Conservation (phyloP, 805 yeast species). For the Geotrichum ghanense region DNA sequence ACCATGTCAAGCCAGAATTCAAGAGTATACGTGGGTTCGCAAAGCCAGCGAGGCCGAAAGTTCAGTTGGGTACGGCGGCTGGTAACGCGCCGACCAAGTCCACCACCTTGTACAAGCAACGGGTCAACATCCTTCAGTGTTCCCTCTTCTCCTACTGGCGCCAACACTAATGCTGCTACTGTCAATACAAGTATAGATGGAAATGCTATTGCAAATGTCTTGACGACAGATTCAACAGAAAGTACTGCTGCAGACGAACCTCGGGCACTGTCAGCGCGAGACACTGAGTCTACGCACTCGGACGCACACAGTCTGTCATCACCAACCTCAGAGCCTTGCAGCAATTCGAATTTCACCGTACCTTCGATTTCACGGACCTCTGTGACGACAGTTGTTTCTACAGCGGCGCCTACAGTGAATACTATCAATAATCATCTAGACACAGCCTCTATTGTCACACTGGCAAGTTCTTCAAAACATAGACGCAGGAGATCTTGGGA, state of each 20-base stretch:
- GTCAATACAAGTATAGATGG: neutral
- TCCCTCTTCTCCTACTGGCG: neutral
- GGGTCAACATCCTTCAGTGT: neutral
- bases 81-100: neutral
- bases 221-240: too few relatives aligned
- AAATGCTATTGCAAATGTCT: neutral
- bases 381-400: constrained; percentile 14
- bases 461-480: constrained; percentile 27
- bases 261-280: too few relatives aligned
- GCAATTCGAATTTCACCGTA: constrained; percentile 19
- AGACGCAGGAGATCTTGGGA: constrained; percentile 22
- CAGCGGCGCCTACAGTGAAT: constrained; percentile 9
- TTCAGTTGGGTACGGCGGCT: neutral
- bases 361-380: constrained; percentile 18
- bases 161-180: neutral
- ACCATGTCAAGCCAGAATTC: too few relatives aligned
- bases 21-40: too few relatives aligned
- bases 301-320: constrained; percentile 11
- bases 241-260: too few relatives aligned
- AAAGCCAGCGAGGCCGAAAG: neutral
- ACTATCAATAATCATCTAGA: constrained; percentile 13
- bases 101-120: too few relatives aligned
- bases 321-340: constrained; percentile 11
- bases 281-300: too few relatives aligned
- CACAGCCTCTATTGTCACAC: constrained; percentile 27